Base-by-base conservation (phyloP, 148 eudicot species). In the Arbutus unedo region DNA sequence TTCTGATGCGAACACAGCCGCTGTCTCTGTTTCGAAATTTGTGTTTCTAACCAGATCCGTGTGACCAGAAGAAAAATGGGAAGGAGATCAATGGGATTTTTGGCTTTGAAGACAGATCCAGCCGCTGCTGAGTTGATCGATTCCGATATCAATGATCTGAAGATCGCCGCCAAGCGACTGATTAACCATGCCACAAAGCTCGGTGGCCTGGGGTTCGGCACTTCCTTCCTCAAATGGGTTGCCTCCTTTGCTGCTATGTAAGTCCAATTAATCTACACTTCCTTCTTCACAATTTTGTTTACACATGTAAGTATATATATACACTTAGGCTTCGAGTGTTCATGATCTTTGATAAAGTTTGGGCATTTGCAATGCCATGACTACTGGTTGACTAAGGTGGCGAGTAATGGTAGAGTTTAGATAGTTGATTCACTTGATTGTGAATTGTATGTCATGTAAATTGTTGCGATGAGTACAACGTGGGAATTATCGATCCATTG, bases 221-320 rank as follows among this genome's bases (percentile, higher is more conserved):
- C 92, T 81, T 87, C 90, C 77, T 88, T 96, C 76, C 85, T 94
- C 86, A 87, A 84, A 86, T 94, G 98, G 96, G 86, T 96, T 25
- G 95, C 98, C 57, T 93, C 95, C 54, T 80, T 96, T 48, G 91
- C 98, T 70, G 98, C 98, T 79, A 91, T 96, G 98, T 96, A 21
- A 87, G 91, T 82, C 66, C 45, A 25, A 15, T 50, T 47, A 38
- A 18, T 74, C 54, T 72, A 48, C 23, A 59, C 9, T 59, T 2
- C 56, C 70, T 70, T 4, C 50, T 60, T 21, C 44, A 4, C 45
- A 79, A 62, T 41, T 45, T 5, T 49, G 43, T 16, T 3, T 21
- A 21, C 41, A 2, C n/a, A 13, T n/a, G 25, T 11, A 60, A 6
- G 2, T 8, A 16, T 8, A 72, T 8, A 16, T 8, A 72, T 21